phyloP scores from a whole-genome alignment of 371 early-diverging fungal genomes.

The Blakeslea trispora region DNA sequence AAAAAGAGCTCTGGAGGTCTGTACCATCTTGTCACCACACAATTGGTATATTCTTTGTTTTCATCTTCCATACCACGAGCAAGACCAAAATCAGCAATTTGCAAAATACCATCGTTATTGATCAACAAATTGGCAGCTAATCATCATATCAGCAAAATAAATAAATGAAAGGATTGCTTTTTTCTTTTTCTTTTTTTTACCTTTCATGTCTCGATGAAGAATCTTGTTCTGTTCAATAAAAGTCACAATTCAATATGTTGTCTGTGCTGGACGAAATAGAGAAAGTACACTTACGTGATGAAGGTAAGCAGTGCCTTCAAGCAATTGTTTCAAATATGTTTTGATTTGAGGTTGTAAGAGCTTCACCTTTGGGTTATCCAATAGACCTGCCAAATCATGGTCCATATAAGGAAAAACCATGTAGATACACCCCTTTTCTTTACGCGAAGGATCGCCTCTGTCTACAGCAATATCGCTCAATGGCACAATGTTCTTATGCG shows the following conservation, averaged over 20 bases:
- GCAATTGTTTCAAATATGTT: slow-evolving; percentile 76
- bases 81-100: slow-evolving; percentile 99
- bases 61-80: slow-evolving; percentile 74
- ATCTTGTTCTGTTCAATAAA: slow-evolving; percentile 78
- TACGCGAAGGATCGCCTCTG: slow-evolving; percentile 47
- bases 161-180: too few species aligned
- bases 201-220: slow-evolving; percentile 91
- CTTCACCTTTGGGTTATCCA: slow-evolving; percentile 72
- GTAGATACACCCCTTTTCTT: slow-evolving; percentile 65
- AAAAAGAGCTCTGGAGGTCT: slow-evolving; percentile 96
- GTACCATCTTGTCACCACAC: slow-evolving; percentile 98
- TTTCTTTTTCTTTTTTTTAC: slow-evolving; percentile 26
- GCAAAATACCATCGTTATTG: slow-evolving; percentile 86
- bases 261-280: too few species aligned
- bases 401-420: slow-evolving; percentile 98
- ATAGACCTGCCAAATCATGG: slow-evolving; percentile 87
- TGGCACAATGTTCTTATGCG: slow-evolving; percentile 86
- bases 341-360: slow-evolving; percentile 77
- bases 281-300: slow-evolving; percentile 73
- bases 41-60: slow-evolving; percentile 75
- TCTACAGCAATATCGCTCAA: slow-evolving; percentile 79
- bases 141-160: too few species aligned
- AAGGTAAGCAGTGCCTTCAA: slow-evolving; percentile 85
- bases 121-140: slow-evolving; percentile 89
- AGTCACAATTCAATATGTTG: too few species aligned